phyloP scores from a whole-genome alignment of 768 basidiomycete genomes.

The Naganishia onofrii region DNA sequence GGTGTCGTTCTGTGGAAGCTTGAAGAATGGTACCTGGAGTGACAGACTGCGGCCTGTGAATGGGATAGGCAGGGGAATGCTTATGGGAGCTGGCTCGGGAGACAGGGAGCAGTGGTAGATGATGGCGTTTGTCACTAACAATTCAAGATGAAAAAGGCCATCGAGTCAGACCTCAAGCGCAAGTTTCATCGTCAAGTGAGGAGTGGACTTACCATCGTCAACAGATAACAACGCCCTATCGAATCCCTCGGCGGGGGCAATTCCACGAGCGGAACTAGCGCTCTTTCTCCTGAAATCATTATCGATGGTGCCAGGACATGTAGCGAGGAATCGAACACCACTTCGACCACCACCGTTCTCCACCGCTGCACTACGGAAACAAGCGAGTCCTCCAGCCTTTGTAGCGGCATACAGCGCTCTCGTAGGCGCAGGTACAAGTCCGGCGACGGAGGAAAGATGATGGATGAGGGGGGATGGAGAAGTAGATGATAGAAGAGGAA shows the following conservation, averaged over 20 bases:
- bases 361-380: conserved; percentile 44
- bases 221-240: conserved; percentile 27
- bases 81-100: conserved; percentile 9
- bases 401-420: conserved; percentile 78
- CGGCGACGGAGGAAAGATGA: conserved; percentile 73
- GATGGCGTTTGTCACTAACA: conserved; percentile 30
- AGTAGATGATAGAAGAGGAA: conserved; percentile 67
- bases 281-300: conserved; percentile 49
- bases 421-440: conserved; percentile 78
- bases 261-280: conserved; percentile 34
- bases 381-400: conserved; percentile 61
- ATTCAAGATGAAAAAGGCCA: not conserved
- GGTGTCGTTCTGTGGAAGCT: conserved; percentile 25
- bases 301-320: conserved; percentile 49
- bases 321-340: conserved; percentile 48
- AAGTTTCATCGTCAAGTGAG: not conserved
- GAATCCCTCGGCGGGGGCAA: conserved; percentile 22
- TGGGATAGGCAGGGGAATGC: conserved; percentile 8
- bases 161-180: not conserved
- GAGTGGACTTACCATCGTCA: conserved; percentile 26
- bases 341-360: conserved; percentile 44
- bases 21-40: conserved; percentile 29
- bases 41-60: conserved; percentile 1
- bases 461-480: conserved; percentile 71
- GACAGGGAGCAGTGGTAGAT: conserved; percentile 32